Percentiles rank a stretch among this genome's conserved stretches.
Conservation (phyloP, 768 basidiomycete genomes). For the Lactifluus piperatus region DNA sequence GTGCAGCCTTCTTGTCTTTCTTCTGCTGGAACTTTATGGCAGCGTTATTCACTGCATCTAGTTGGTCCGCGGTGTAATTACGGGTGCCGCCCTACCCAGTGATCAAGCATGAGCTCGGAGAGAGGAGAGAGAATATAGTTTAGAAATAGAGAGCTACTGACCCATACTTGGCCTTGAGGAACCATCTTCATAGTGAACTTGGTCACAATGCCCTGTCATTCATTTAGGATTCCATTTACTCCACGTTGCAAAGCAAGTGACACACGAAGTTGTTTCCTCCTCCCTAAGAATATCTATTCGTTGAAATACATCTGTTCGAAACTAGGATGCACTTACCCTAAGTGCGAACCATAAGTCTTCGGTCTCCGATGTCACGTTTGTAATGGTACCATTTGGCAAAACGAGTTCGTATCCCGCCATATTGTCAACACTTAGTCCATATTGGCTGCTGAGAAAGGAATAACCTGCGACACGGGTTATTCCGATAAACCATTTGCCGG, state of each 20-base stretch:
- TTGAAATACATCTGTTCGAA: neutral
- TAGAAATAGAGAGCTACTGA: no score
- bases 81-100: neutral
- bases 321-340: neutral
- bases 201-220: slow-evolving; percentile 1
- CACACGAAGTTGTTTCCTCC: slow-evolving; percentile 14
- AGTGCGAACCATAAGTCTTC: slow-evolving; percentile 14
- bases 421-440: slow-evolving; percentile 29
- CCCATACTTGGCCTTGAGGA: neutral
- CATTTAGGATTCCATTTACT: no score
- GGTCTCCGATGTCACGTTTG: neutral
- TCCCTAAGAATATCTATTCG: neutral
- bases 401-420: slow-evolving; percentile 25
- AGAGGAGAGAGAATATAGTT: slow-evolving; percentile 8
- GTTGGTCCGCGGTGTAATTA: neutral
- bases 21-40: slow-evolving; percentile 3
- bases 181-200: slow-evolving; percentile 9
- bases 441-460: slow-evolving; percentile 18
- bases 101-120: neutral
- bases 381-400: slow-evolving; percentile 25
- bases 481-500: neutral
- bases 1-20: neutral
- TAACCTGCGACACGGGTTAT: slow-evolving; percentile 22
- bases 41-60: neutral
- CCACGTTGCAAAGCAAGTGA: no score